phyloP scores from a whole-genome alignment of 1,139 yeast genomes.

The Saccharomycopsis hybrid region DNA sequence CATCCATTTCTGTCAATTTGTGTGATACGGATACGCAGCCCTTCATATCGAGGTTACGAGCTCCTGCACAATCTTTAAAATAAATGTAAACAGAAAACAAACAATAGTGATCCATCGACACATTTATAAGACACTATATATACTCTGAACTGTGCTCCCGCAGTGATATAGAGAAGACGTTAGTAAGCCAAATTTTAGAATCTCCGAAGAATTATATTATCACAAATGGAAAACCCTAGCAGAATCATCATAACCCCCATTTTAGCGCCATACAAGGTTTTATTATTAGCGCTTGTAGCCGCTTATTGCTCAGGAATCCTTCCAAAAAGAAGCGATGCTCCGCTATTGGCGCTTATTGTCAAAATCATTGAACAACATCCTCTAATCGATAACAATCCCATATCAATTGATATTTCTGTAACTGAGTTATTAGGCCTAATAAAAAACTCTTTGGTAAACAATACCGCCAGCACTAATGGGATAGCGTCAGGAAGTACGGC shows the following conservation, averaged over 20 bases:
- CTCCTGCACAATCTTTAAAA: no score
- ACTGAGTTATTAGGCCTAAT: slow-evolving; percentile 22
- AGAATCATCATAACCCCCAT: slow-evolving; percentile 22
- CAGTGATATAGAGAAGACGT: no score
- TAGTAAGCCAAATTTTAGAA: no score
- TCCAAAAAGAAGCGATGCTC: slow-evolving; percentile 31
- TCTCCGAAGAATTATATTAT: no score
- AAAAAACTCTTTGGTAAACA: slow-evolving; percentile 21
- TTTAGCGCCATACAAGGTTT: slow-evolving; percentile 34
- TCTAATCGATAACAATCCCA: slow-evolving; percentile 22
- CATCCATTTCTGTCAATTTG: no score
- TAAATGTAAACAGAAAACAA: no score
- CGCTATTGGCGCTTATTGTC: slow-evolving; percentile 32
- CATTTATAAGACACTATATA: no score
- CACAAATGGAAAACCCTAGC: no score
- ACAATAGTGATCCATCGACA: no score
- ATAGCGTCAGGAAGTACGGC: slow-evolving; percentile 15
- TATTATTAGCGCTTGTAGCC: slow-evolving; percentile 32
- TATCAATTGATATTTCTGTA: slow-evolving; percentile 23
- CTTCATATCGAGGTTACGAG: no score
- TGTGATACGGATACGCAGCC: no score
- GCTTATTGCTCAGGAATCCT: slow-evolving; percentile 34
- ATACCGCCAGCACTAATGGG: slow-evolving; percentile 23
- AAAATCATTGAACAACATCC: slow-evolving; percentile 30
- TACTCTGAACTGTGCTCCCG: no score